These are phyloP conservation scores for Salicornia ramosissima DNA, from an alignment of 148 eudicot species.

Conservation along the genomic window DNA sequence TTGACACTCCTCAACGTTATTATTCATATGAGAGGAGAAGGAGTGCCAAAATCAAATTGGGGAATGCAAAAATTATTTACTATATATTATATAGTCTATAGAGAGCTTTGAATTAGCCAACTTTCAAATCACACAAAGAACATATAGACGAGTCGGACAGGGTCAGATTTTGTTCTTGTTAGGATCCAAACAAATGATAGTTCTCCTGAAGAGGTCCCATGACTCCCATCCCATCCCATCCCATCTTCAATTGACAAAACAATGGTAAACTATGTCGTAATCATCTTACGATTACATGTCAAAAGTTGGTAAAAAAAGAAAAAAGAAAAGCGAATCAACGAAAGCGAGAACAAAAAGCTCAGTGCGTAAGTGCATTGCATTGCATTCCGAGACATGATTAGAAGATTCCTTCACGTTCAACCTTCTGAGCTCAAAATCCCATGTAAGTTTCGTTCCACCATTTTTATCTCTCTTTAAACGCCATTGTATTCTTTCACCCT, in stretches of 20 bases:
- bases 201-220: constrained; percentile 1
- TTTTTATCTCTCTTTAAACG: no score
- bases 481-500: background rate
- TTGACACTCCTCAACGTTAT: no score
- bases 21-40: no score
- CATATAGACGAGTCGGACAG: background rate
- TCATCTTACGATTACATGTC: constrained; percentile 18
- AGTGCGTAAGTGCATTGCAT: no score
- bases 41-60: no score
- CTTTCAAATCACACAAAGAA: background rate
- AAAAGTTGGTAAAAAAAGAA: constrained; percentile 11
- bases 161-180: background rate
- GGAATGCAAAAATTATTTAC: no score
- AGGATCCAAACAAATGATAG: background rate
- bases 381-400: constrained; percentile 19
- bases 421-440: constrained; percentile 71
- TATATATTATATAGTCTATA: no score
- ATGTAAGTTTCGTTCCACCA: no score
- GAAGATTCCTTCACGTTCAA: constrained; percentile 45
- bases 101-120: no score
- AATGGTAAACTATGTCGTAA: background rate
- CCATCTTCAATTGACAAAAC: constrained; percentile 12
- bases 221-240: no score
- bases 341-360: background rate
- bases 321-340: background rate